Base-by-base conservation (phyloP, 345 rosid species). In the Angophora floribunda region DNA sequence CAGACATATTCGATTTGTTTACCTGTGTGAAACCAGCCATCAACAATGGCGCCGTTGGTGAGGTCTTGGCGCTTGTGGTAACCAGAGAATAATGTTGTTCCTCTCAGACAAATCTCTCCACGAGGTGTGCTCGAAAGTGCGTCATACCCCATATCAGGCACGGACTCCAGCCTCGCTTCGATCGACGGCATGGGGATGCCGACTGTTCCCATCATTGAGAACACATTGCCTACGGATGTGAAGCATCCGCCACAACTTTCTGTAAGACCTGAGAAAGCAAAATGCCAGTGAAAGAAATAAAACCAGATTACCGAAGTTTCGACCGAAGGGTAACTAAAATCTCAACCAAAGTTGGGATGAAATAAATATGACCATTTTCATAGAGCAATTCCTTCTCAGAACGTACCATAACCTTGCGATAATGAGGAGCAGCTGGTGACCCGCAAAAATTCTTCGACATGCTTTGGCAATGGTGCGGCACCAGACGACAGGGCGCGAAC, bases 21-120 rank as follows among this genome's bases (percentile, higher is more conserved):
- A 96, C 99, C 99, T 89, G 99, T 97, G 90, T 96, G 99, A 91
- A 98, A 95, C 99, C 99, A 98, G 17, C 99, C 99, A 86, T 97
- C 96, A 24, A 95, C 89, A 2, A 95, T n/a, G 87, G 97, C 99
- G 91, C 95, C 95, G 79, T 94, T 93, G 30, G 98, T 98, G 55
- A 98, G 91, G 89, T 98, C 99, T 86, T 94, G 95, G 85, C 98
- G 92, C 94, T 95, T 96, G 94, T 97, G 95, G 93, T 97, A 98
- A 89, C 99, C 98, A 28, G 99, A 95, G 92, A 98, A 98, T 91
- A 98, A 90, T 19, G 97, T 92, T 51, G 87, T 92, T 70, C 99
- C 99, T 91, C 99, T 91, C 82, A 98, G 90, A 92, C 98, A 96
- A 78, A 98, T 96, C 94, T 98, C 99, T 89, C 99, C 99, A 52